Percentiles rank a stretch among this genome's conserved stretches.
phyloP scores from a whole-genome alignment of 164 flowering plant species.

The Umbilicus rupestris region DNA sequence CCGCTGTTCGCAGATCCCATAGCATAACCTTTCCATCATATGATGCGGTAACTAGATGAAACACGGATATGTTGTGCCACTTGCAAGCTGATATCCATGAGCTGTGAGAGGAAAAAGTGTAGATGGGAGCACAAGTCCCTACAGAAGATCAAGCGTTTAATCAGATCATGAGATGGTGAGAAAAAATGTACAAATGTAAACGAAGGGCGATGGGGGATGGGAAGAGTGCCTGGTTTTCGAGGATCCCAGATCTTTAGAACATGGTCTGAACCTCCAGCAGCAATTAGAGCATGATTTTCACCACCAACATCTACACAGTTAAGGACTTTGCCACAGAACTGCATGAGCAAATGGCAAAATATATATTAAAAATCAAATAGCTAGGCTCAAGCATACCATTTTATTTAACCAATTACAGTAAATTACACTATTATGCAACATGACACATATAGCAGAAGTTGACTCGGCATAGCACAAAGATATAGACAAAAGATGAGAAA shows the following conservation, averaged over 20 bases:
- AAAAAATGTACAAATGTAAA: not conserved
- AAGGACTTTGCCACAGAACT: conserved; percentile 72
- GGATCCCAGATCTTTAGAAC: conserved; percentile 92
- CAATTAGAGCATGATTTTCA: conserved; percentile 75
- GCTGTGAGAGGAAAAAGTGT: conserved; percentile 69
- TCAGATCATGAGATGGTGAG: conserved; percentile 3
- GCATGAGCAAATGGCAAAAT: conserved; percentile 5
- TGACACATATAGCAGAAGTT: not conserved
- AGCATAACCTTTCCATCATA: conserved; percentile 95
- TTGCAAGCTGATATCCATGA: conserved; percentile 93
- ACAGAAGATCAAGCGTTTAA: conserved; percentile 11
- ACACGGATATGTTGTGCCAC: conserved; percentile 79
- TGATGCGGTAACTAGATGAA: conserved; percentile 76
- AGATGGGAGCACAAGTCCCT: conserved; percentile 80
- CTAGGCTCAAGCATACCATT: no score
- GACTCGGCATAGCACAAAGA: not conserved
- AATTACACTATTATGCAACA: no score
- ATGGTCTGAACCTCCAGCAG: conserved; percentile 91
- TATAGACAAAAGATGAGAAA: not conserved
- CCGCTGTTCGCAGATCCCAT: conserved; percentile 97
- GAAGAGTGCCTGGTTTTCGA: conserved; percentile 71
- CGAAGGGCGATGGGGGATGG: not conserved
- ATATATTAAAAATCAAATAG: not conserved
- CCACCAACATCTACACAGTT: conserved; percentile 86
- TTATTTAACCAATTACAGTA: no score